Evolutionary conservation across 768 basidiomycete species (phyloP), one percentile per base, ranked within the genome.

Genomic region (Suillus sp.): DNA sequence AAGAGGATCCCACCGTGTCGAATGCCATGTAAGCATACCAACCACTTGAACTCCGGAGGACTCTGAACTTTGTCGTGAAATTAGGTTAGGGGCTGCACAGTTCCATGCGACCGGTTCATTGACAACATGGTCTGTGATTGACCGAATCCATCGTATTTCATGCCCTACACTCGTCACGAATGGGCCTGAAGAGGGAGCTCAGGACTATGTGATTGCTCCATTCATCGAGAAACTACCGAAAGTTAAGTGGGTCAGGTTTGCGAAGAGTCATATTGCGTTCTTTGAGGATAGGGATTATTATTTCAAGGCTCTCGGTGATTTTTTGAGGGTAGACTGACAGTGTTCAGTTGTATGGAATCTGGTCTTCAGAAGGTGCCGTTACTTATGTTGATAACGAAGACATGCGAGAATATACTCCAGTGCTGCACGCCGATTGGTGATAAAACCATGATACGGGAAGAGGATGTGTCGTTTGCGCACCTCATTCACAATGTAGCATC

Each of bases 91-190:
- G 42, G 14, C 74, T 7, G 75, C 75, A 30, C 78, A 80, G 65
- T 80, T 80, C 66, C 69, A 70, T 38, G 75, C 78, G 22, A 72
- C 76, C 11, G 81, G 81, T 0, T 71, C 79, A 0, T 62, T 86
- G 47, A 80, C 80, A 67, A 66, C 74, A 2, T 87, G 85, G 85
- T 71, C 76, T 14, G 78, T 84, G 57, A 68, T 83, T 16, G 78
- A 81, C 45, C 73, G 78, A 13, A 69, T 85, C 10, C 72, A 77
- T 64, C 77, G 72, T 4, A 81, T 84, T 32, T 43, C 61, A 6
- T 72, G 74, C 8, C 74, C 79, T 1, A 79, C 79, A 0, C 71
- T 86, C 34, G 60, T 80, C 37, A 76, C 74, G 48, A 79, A 80
- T 37, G 79, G 77, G 1, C 64, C 63, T 13, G 70, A 78, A 60